Evolutionary conservation across 2,329 filamentous ascomycete species (phyloP).

Genomic region (Xylogone sp.): DNA sequence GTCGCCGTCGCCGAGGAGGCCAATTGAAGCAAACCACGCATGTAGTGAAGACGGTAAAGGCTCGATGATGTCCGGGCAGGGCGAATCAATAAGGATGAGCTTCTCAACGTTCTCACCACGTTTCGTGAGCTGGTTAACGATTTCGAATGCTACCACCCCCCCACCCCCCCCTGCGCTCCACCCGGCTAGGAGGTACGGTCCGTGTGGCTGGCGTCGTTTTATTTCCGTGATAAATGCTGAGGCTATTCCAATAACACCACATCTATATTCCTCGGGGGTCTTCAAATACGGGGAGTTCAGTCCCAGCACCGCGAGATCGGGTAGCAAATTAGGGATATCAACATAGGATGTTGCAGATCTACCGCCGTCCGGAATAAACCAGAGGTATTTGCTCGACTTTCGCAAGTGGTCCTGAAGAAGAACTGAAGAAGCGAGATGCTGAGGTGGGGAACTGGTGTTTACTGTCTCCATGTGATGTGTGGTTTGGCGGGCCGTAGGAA

Average conservation of each 20-base stretch:
- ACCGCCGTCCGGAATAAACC: conserved; percentile 44
- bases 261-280: conserved; percentile 60
- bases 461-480: background rate
- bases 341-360: conserved; percentile 35
- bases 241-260: conserved; percentile 62
- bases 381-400: conserved; percentile 40
- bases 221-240: conserved; percentile 66
- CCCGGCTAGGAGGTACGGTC: conserved; percentile 65
- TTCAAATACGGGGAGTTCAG: conserved; percentile 72
- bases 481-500: conserved; percentile 18
- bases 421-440: conserved; percentile 27
- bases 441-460: conserved; percentile 5
- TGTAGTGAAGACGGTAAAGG: conserved; percentile 49
- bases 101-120: conserved; percentile 54
- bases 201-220: conserved; percentile 64
- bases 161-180: conserved; percentile 75
- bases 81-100: conserved; percentile 63
- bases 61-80: conserved; percentile 64
- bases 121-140: conserved; percentile 56
- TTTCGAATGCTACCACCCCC: conserved; percentile 65
- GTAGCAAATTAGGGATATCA: conserved; percentile 32
- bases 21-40: conserved; percentile 68
- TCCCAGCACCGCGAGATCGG: conserved; percentile 48
- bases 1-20: conserved; percentile 62
- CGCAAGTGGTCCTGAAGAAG: conserved; percentile 43